Percentiles rank a stretch among this genome's conserved stretches.
These are phyloP conservation scores for Hypoxylon fuscum DNA, from an alignment of 495 filamentous ascomycete genomes.

Conservation along the genomic window DNA sequence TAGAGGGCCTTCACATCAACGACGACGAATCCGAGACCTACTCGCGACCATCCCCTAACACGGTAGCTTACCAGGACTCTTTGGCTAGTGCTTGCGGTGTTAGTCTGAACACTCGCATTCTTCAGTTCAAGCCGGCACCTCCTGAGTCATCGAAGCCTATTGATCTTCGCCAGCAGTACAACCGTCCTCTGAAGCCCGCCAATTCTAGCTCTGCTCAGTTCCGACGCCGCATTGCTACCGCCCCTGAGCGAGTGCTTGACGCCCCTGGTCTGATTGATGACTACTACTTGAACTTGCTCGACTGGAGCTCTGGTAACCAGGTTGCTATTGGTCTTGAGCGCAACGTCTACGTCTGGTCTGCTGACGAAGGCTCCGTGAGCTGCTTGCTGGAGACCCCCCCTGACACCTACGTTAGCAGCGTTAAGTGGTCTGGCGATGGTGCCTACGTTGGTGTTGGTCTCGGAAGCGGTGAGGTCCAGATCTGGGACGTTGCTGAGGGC, in stretches of 20 bases:
- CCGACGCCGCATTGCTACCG: slow-evolving; percentile 88
- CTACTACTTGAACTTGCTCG: slow-evolving; percentile 97
- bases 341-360: slow-evolving; percentile 99
- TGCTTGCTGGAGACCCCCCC: slow-evolving; percentile 83
- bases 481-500: slow-evolving; percentile 98
- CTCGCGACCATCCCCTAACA: slow-evolving; percentile 82
- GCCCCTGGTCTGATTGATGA: slow-evolving; percentile 96
- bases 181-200: slow-evolving; percentile 87
- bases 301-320: slow-evolving; percentile 98
- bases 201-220: slow-evolving; percentile 79
- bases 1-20: slow-evolving; percentile 77
- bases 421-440: slow-evolving; percentile 98
- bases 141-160: slow-evolving; percentile 98
- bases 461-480: slow-evolving; percentile 95
- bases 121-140: slow-evolving; percentile 97
- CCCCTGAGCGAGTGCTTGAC: slow-evolving; percentile 96
- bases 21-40: slow-evolving; percentile 65
- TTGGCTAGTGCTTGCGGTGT: slow-evolving; percentile 93
- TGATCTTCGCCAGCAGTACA: slow-evolving; percentile 96
- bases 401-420: slow-evolving; percentile 96
- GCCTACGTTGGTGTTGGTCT: slow-evolving; percentile 96
- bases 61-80: slow-evolving; percentile 90
- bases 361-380: slow-evolving; percentile 86
- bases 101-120: slow-evolving; percentile 89
- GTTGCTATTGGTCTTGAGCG: slow-evolving; percentile 97